A percentile compares a stretch with the other conserved stretches of the same genome.
phyloP scores from a whole-genome alignment of 768 basidiomycete species.

The Trametes coccinea region DNA sequence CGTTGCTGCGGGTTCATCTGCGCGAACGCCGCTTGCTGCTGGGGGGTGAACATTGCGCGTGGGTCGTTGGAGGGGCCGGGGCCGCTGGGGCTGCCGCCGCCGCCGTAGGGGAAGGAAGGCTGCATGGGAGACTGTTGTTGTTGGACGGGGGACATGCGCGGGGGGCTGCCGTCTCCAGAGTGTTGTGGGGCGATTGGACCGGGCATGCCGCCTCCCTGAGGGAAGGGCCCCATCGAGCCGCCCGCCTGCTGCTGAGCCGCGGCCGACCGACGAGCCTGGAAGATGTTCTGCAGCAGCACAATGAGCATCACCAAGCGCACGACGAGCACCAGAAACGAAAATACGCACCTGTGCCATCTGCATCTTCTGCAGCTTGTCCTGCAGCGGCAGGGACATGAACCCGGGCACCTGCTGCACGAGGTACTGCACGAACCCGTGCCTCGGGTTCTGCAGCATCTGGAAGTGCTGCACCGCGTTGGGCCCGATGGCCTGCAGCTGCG shows the following conservation, averaged over 20 bases:
- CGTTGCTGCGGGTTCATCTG: conserved; percentile 42
- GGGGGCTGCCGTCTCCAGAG: conserved; percentile 25
- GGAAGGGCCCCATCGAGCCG: conserved; percentile 14
- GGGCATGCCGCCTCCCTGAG: conserved; percentile 15
- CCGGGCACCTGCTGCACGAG: conserved; percentile 52
- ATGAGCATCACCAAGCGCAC: not conserved
- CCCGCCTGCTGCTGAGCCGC: conserved; percentile 22
- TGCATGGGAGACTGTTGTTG: conserved; percentile 28
- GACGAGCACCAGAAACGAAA: too few relatives aligned
- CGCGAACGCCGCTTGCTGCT: conserved; percentile 26
- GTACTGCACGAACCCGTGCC: conserved; percentile 59
- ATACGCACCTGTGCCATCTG: conserved; percentile 49
- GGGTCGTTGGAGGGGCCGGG: conserved; percentile 9
- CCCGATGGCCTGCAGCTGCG: conserved; percentile 27
- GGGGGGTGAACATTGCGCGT: conserved; percentile 25
- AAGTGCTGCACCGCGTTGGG: conserved; percentile 45
- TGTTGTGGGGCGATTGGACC: conserved; percentile 18
- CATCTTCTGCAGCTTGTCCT: conserved; percentile 62
- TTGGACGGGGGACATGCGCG: conserved; percentile 26
- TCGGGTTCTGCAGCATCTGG: conserved; percentile 52
- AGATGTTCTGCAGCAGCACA: conserved; percentile 21
- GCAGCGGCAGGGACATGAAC: conserved; percentile 51
- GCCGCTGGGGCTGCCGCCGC: conserved; percentile 11
- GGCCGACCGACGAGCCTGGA: conserved; percentile 35
- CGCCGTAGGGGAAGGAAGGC: conserved; percentile 15